Evolutionary conservation across 2,329 filamentous ascomycete species (phyloP).

Genomic region (Cladophialophora immunda): DNA sequence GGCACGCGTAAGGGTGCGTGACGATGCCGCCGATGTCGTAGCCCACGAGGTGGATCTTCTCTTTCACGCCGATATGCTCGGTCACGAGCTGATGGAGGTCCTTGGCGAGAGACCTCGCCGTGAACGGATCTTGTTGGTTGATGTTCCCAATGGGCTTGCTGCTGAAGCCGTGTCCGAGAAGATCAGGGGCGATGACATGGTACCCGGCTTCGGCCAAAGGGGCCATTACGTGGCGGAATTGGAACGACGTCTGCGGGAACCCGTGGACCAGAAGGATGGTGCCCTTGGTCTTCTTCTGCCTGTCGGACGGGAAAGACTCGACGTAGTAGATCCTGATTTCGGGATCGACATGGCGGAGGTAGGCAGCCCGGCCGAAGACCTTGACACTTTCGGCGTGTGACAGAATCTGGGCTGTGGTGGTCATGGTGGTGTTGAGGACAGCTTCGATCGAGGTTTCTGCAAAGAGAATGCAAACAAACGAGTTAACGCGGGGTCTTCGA

Average conservation of each 20-base stretch:
- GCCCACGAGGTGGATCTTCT: slow-evolving; percentile 45
- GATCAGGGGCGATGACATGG: slow-evolving; percentile 46
- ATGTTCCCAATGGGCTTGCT: slow-evolving; percentile 28
- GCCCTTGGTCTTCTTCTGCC: background rate
- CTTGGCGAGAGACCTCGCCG: slow-evolving; percentile 52
- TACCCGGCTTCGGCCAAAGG: slow-evolving; percentile 42
- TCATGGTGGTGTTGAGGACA: background rate
- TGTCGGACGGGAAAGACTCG: background rate
- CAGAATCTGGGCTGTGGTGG: background rate
- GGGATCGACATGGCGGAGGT: background rate
- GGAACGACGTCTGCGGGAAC: background rate
- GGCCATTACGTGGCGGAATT: background rate
- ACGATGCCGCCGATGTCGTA: slow-evolving; percentile 61
- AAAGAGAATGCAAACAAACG: background rate
- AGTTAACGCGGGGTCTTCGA: background rate
- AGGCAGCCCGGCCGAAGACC: background rate
- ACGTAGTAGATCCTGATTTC: background rate
- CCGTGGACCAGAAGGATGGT: background rate
- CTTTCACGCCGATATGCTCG: slow-evolving; percentile 40
- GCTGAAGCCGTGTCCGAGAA: slow-evolving; percentile 38
- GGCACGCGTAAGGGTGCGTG: slow-evolving; percentile 47
- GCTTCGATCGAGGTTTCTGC: background rate
- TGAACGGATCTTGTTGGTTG: slow-evolving; percentile 46
- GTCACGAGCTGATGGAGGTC: slow-evolving; percentile 49
- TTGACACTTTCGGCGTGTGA: background rate